Evolutionary conservation across 371 early-diverging fungal species (phyloP).

Genomic region (Parasitella parasitica): DNA sequence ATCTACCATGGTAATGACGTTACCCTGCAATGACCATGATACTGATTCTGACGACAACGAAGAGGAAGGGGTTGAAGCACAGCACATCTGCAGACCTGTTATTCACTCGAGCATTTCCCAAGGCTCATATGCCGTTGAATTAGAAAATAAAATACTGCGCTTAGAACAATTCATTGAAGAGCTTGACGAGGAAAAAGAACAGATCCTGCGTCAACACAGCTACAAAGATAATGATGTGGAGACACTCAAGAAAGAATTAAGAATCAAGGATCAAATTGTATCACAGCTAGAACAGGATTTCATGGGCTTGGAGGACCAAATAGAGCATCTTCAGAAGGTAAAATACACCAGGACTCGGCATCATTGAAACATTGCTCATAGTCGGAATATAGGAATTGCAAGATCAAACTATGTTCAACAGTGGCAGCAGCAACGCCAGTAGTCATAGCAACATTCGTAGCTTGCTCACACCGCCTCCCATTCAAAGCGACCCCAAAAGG

Average conservation of each 20-base stretch:
- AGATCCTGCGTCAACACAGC: constrained; percentile 27
- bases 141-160: constrained; percentile 41
- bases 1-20: constrained; percentile 48
- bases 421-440: not conserved
- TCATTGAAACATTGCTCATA: not conserved
- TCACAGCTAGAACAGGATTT: constrained; percentile 53
- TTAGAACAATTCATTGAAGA: constrained; percentile 44
- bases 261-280: constrained; percentile 52
- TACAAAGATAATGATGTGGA: constrained; percentile 49
- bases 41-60: constrained; percentile 28
- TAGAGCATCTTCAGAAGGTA: constrained; percentile 49
- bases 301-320: constrained; percentile 45
- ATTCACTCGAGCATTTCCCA: constrained; percentile 49
- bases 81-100: constrained; percentile 53
- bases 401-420: constrained; percentile 14
- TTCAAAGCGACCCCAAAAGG: constrained; percentile 36
- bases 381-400: constrained; percentile 18
- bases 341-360: not conserved
- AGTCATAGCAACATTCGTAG: not conserved
- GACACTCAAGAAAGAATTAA: constrained; percentile 47
- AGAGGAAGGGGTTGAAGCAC: constrained; percentile 44
- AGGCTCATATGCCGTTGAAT: constrained; percentile 45
- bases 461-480: constrained; percentile 8
- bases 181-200: constrained; percentile 44
- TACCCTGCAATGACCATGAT: constrained; percentile 31